Base-by-base conservation (phyloP, 106 monocot genomes). In the Allium cepa region DNA sequence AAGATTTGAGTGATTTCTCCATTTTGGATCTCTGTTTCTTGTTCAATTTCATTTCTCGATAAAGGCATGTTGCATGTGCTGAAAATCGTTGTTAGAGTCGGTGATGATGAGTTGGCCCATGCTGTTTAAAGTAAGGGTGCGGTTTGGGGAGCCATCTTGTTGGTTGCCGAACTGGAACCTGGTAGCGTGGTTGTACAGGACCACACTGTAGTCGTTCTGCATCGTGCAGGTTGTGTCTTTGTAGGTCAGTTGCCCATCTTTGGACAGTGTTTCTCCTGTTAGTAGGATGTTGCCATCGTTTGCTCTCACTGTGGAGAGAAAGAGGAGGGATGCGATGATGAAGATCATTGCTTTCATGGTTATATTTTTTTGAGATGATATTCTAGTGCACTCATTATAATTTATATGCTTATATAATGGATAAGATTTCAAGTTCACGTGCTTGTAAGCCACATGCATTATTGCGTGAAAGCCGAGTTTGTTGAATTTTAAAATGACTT, bases 181-280 rank as follows among this genome's bases (percentile, higher is more conserved):
- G 46, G 0, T 26, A 46, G 16, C 17, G 22, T 57, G 7, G 65
- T 79, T 74, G 74, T 70, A 71, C 7, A 79, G 70, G 18, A 73
- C 65, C 36, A 79, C 74, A 70, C 66, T 75, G 79, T 70, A 74
- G 74, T 79, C 74, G 64, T 58, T 47, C 27, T 79, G 69, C 45
- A 79, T 69, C 50, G 59, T 56, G 63, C 73, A 65, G 57, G 15
- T 18, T 57, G 62, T 56, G 22, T 53, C 57, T 0, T 3, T 8
- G 59, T 49, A n/a, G 59, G 59, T 63, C 51, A 79, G 73, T 17
- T 69, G 73, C 69, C 26, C 12, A 64, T 74, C 50, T 45, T 50
- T 52, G 59, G 61, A 12, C 18, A 79, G 74, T 12, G 51, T 51
- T 1, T 74, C 73, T 68, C 79, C 79, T 49, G 69, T 74, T 56